phyloP scores from a whole-genome alignment of 768 basidiomycete species.

The Gymnopilus dilepis region DNA sequence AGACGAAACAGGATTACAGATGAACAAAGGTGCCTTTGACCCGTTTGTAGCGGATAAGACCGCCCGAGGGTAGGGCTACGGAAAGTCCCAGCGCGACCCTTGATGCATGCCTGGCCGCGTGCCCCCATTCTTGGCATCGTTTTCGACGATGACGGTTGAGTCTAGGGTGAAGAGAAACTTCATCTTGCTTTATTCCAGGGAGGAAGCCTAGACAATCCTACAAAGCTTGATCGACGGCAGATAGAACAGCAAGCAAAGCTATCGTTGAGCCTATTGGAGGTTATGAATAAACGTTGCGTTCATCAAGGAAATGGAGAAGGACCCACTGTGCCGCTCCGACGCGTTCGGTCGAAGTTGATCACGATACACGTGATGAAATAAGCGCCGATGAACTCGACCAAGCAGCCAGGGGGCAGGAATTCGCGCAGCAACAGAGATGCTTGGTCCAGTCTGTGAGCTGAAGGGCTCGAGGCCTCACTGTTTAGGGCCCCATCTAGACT shows the following conservation, averaged over 20 bases:
- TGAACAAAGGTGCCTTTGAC: constrained; percentile 1
- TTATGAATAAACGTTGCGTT: neutral
- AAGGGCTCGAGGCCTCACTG: no score
- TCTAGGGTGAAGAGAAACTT: no score
- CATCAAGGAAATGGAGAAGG: neutral
- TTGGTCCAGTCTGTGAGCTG: no score
- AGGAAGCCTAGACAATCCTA: no score
- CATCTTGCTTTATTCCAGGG: no score
- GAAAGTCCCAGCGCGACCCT: neutral
- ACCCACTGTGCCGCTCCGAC: constrained; percentile 6
- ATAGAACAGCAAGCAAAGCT: neutral
- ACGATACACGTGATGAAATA: neutral
- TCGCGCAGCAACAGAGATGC: no score
- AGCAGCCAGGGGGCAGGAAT: no score
- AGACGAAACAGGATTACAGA: constrained; percentile 9
- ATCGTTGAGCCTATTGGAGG: neutral
- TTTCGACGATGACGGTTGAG: no score
- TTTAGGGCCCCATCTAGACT: no score
- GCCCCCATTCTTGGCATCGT: neutral
- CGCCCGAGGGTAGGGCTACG: neutral
- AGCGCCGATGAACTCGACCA: neutral
- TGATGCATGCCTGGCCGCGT: neutral
- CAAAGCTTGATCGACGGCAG: neutral
- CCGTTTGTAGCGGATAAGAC: neutral
- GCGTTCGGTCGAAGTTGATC: neutral